Evolutionary conservation across 2,329 filamentous ascomycete species (phyloP), one percentile per base, ranked within the genome.

Genomic region (Davidsoniella neocaledoniae): DNA sequence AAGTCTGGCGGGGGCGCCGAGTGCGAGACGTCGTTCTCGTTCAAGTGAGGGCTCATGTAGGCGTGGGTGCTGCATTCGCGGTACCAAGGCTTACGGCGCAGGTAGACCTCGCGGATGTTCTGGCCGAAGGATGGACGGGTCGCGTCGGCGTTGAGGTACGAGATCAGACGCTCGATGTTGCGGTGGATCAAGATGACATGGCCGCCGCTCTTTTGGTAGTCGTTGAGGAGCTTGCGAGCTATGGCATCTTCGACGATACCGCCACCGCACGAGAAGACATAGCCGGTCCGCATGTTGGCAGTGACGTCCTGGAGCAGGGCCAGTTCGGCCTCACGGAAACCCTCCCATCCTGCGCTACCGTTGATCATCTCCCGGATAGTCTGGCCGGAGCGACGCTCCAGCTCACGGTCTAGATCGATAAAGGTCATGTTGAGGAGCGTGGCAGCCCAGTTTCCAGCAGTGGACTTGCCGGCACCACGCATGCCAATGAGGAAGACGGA

Each of bases 401-500:
- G 73, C 60, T 94, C 86, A 2, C 79, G 77, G 61, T 98, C 91
- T 25, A 98, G 73, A 61, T 98, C 91, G 49, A 93, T 68, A 54
- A 94, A 81, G 5, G 83, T 79, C 60, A 86, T 79, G 46, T 79
- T 76, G 1, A 96, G 69, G 25, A 83, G 74, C 54, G 76, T 76
- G 0, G 83, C 80, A 59, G 91, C 81, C 86, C 88, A 94, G 12
- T 77, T 75, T 48, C 91, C 91, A 36, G 85, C 83, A 0, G 91
- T 98, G 0, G 91, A 95, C 68, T 98, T 98, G 23, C 91, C 91
- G 39, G 88, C 91, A 51, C 91, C 91, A 56, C 91, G 79, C 91
- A 98, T 98, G 8, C 91, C 91, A 56, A 98, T 90, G 54, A 98
- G 81, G 66, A 95, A 87, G 47, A 96, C 81, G 0, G 88, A 94